Evolutionary conservation across 2,329 filamentous ascomycete species (phyloP).

Genomic region (Claviceps quebecensis): DNA sequence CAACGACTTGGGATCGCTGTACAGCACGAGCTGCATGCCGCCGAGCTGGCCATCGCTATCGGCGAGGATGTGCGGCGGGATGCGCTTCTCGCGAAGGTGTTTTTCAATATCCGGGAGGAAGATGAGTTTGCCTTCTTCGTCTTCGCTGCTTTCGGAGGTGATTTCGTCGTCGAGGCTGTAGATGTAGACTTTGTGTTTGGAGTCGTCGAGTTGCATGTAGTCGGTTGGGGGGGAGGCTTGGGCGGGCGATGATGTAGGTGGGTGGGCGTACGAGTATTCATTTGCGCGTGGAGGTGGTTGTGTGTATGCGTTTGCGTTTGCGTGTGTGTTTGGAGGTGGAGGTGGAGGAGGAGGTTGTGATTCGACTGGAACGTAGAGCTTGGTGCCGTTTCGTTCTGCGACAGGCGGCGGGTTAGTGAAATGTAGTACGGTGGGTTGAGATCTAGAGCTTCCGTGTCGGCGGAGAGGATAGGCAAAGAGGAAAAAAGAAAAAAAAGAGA

Average conservation of each 20-base stretch:
- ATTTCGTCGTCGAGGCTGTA: slow-evolving; percentile 83
- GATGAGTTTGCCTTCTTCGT: slow-evolving; percentile 46
- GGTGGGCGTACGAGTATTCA: neutral
- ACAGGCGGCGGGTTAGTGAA: neutral
- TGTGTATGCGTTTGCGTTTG: neutral
- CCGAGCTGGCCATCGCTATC: slow-evolving; percentile 40
- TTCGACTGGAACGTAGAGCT: slow-evolving; percentile 53
- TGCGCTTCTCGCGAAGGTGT: slow-evolving; percentile 58
- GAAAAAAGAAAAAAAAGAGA: no score
- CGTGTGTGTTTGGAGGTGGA: neutral
- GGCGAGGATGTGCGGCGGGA: slow-evolving; percentile 50
- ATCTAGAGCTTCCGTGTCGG: no score
- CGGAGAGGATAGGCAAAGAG: no score
- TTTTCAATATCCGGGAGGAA: slow-evolving; percentile 80
- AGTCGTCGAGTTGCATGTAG: slow-evolving; percentile 74
- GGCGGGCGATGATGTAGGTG: neutral
- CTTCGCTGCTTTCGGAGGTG: slow-evolving; percentile 31
- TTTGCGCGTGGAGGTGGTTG: neutral
- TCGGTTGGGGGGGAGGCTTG: slow-evolving; percentile 28
- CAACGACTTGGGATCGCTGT: slow-evolving; percentile 64
- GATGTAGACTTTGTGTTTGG: slow-evolving; percentile 78
- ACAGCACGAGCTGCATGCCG: slow-evolving; percentile 67
- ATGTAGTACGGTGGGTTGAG: neutral
- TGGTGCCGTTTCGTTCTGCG: slow-evolving; percentile 46
- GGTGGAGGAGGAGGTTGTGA: slow-evolving; percentile 15